Evolutionary conservation across 2,329 filamentous ascomycete species (phyloP).

Genomic region (Phaeoacremonium minimum): DNA sequence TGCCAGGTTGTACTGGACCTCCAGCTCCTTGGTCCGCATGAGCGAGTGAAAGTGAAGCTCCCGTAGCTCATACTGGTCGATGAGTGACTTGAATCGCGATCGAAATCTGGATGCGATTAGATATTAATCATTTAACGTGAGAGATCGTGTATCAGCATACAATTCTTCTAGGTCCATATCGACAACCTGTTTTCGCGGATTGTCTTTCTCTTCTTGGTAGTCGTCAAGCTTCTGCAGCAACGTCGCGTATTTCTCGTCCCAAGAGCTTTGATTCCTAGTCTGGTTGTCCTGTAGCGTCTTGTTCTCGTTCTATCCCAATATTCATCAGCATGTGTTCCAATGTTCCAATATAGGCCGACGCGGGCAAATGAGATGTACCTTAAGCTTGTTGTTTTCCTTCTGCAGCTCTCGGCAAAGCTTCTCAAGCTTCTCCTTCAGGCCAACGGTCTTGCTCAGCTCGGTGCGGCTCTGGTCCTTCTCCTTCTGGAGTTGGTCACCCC

Average conservation of each 20-base stretch:
- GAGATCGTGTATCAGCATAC: no score
- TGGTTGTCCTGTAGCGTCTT: slow-evolving; percentile 85
- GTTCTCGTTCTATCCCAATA: slow-evolving; percentile 92
- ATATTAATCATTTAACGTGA: no score
- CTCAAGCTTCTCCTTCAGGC: slow-evolving; percentile 93
- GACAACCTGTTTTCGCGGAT: slow-evolving; percentile 72
- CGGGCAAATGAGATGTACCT: slow-evolving; percentile 59
- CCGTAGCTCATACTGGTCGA: slow-evolving; percentile 93
- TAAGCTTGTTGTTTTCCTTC: slow-evolving; percentile 96
- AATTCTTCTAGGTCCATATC: slow-evolving; percentile 88
- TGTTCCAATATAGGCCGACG: no score
- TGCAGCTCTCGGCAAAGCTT: slow-evolving; percentile 93
- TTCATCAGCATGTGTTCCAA: no score
- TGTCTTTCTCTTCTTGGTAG: slow-evolving; percentile 82
- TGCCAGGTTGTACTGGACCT: slow-evolving; percentile 87
- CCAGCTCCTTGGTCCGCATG: slow-evolving; percentile 90
- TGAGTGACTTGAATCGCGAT: slow-evolving; percentile 85
- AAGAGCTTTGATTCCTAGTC: slow-evolving; percentile 74
- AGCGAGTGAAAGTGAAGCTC: slow-evolving; percentile 91
- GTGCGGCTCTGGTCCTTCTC: slow-evolving; percentile 88
- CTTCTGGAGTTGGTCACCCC: slow-evolving; percentile 89
- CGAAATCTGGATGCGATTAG: slow-evolving; percentile 73
- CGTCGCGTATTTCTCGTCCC: slow-evolving; percentile 79
- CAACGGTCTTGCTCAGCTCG: slow-evolving; percentile 85
- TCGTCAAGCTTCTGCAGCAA: slow-evolving; percentile 82